phyloP scores from a whole-genome alignment of 805 yeast genomes.

The Kodamaea sagamina region DNA sequence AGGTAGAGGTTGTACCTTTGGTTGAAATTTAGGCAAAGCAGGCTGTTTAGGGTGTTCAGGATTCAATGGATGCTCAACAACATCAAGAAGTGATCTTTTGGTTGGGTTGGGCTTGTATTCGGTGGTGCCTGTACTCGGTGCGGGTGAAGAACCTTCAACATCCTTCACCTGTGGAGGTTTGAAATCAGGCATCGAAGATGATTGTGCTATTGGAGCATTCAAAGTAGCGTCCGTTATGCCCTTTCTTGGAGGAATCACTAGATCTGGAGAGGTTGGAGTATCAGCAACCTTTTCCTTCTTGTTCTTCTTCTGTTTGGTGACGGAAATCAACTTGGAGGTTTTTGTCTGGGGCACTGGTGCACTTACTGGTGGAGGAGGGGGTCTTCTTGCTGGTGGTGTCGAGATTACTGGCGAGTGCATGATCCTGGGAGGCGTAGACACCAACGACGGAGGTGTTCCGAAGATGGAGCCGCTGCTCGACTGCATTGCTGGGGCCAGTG shows the following conservation, averaged over 20 bases:
- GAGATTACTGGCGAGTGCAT: conserved; percentile 11
- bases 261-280: neutral
- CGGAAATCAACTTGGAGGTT: neutral
- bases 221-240: neutral
- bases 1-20: too few relatives aligned
- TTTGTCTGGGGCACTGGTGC: neutral
- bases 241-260: conserved; percentile 2
- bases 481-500: neutral
- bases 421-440: conserved; percentile 2
- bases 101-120: neutral
- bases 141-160: too few relatives aligned
- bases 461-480: neutral
- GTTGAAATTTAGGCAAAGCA: too few relatives aligned
- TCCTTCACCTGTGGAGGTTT: neutral
- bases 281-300: neutral
- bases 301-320: neutral
- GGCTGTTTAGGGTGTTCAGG: too few relatives aligned
- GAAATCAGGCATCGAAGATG: neutral
- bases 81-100: conserved; percentile 1
- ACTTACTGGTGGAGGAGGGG: conserved; percentile 9
- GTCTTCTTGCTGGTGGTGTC: conserved; percentile 9
- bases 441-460: neutral
- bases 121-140: neutral
- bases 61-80: neutral
- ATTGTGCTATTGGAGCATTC: neutral